These are phyloP conservation scores for Zymoseptoria tritici DNA, from an alignment of 2,329 filamentous ascomycete species.

Conservation along the genomic window DNA sequence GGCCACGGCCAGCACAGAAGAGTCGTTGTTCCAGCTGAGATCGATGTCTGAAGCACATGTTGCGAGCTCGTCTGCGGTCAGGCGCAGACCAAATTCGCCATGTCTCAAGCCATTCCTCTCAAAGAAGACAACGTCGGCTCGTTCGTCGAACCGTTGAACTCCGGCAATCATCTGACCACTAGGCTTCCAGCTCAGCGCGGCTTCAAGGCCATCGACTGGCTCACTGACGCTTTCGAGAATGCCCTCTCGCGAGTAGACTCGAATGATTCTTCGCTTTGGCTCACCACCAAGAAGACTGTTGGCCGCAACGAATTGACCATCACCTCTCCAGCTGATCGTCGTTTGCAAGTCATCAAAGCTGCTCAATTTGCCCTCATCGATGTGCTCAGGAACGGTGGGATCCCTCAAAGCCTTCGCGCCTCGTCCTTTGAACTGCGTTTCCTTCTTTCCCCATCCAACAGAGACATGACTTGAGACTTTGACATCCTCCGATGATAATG, in stretches of 20 bases:
- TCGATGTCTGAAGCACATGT: slow-evolving; percentile 52
- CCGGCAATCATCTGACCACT: slow-evolving; percentile 85
- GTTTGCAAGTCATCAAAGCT: slow-evolving; percentile 62
- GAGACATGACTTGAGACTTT: slow-evolving; percentile 82
- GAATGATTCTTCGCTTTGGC: slow-evolving; percentile 65
- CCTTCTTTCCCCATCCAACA: slow-evolving; percentile 95
- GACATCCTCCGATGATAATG: slow-evolving; percentile 69
- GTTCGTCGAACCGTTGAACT: slow-evolving; percentile 62
- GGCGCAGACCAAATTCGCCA: slow-evolving; percentile 77
- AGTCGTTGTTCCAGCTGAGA: slow-evolving; percentile 86
- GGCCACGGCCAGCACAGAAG: slow-evolving; percentile 77
- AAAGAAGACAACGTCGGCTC: slow-evolving; percentile 84
- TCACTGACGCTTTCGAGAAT: slow-evolving; percentile 89
- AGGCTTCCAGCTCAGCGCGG: slow-evolving; percentile 82
- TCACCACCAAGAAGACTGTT: slow-evolving; percentile 70
- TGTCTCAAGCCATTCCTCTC: slow-evolving; percentile 97
- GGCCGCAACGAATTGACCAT: slow-evolving; percentile 83
- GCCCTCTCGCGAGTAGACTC: slow-evolving; percentile 86
- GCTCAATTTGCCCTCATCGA: slow-evolving; percentile 76
- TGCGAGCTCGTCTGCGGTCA: slow-evolving; percentile 52
- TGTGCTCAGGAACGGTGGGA: slow-evolving; percentile 86
- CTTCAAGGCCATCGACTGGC: slow-evolving; percentile 86
- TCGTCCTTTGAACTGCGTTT: slow-evolving; percentile 88
- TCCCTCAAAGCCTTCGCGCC: slow-evolving; percentile 69
- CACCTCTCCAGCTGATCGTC: slow-evolving; percentile 85